Evolutionary conservation across 768 basidiomycete genomes (phyloP).

Genomic region (Paxillus rubicundulus): DNA sequence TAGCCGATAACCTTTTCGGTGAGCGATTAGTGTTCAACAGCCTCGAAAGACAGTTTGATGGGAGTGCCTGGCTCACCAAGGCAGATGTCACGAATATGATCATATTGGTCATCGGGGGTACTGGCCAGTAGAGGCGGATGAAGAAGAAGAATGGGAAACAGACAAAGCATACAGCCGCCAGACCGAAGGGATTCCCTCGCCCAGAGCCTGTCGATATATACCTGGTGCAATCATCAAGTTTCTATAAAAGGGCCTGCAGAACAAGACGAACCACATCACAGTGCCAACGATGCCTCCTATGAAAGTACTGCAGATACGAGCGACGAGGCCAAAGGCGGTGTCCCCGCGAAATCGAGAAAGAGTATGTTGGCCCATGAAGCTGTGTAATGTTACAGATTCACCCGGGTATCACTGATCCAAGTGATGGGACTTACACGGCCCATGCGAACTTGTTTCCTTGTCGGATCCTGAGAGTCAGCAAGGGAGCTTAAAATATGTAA

Average conservation of each 20-base stretch:
- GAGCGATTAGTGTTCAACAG: not conserved
- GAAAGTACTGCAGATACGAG: conserved; percentile 64
- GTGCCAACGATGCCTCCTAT: conserved; percentile 61
- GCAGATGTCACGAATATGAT: conserved; percentile 63
- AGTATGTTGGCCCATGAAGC: conserved; percentile 75
- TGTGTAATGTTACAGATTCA: conserved; percentile 21
- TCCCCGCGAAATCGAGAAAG: conserved; percentile 73
- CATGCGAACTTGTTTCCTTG: conserved; percentile 65
- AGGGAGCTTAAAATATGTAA: not conserved
- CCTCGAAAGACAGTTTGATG: not conserved
- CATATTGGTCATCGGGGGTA: conserved; percentile 67
- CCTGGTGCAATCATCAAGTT: conserved; percentile 36
- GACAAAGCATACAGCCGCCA: conserved; percentile 65
- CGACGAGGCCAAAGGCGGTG: conserved; percentile 62
- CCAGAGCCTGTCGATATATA: conserved; percentile 67
- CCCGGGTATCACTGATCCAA: not conserved
- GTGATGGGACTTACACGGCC: conserved; percentile 53
- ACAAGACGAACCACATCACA: conserved; percentile 56
- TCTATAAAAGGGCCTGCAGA: not conserved
- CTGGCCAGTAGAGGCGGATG: conserved; percentile 70
- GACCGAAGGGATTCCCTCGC: conserved; percentile 61
- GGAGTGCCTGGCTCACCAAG: conserved; percentile 44
- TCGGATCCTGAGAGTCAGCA: conserved; percentile 1
- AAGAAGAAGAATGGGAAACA: conserved; percentile 74
- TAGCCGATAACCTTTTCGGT: conserved; percentile 64